Base-by-base conservation (phyloP, 768 basidiomycete genomes). In the Amanita phalloides region DNA sequence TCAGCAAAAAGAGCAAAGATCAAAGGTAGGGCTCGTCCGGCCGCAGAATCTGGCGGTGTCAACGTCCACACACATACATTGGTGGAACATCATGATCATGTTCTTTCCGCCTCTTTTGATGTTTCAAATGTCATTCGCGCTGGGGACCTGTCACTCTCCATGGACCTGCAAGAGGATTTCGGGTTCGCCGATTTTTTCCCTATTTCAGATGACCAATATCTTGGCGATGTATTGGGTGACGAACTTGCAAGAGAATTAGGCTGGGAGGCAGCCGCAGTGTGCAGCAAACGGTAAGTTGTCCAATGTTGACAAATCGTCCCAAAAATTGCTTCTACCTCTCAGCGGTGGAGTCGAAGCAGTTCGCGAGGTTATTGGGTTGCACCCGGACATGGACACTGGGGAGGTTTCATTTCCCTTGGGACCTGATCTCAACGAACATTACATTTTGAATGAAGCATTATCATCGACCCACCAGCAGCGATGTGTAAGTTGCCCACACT, bases 221-320 rank as follows among this genome's bases (percentile, higher is more conserved):
- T 82, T 14, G 75, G 67, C n/a, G 76, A 71, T 6, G 81, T 75
- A 20, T 64, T 90, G 14, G 85, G 81, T 3, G 86, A 87, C 43
- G 88, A 90, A 57, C 68, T 90, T 25, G 85, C 83, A 6, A 74
- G 72, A 55, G 87, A 90, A 58, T 71, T 90, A 2, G 88, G 86
- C 28, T 89, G 87, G 86, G 78, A 73, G 51, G 10, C 51, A n/a
- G 13, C 44, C 10, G 13, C 38, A 55, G 54, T 52, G 53, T 20
- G 14, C 57, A 56, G 11, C 55, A 55, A 5, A 48, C 10, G 2
- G 43, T 44, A 51, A 43, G 32, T 35, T 33, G 17, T n/a, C 13
- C 30, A 23, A 13, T 49, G 1, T n/a, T 7, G 6, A 4, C 21
- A n/a, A 25, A 26, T n/a, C 13, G 44, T 8, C 9, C 4, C 36